phyloP scores from a whole-genome alignment of 2,329 filamentous ascomycete genomes.

The Grosmannia clavigera region DNA sequence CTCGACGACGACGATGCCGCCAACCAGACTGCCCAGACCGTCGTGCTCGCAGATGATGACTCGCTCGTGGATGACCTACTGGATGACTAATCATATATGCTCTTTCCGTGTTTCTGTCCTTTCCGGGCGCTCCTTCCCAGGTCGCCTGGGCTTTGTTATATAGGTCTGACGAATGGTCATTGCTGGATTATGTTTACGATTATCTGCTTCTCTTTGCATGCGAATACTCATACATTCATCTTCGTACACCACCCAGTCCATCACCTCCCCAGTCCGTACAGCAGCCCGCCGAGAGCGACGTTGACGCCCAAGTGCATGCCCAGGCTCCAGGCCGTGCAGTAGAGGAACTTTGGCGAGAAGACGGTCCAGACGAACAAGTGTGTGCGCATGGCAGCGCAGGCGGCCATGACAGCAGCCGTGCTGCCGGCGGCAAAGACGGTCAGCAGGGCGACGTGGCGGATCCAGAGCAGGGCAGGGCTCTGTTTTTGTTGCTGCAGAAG shows the following conservation, averaged over 20 bases:
- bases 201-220: neutral
- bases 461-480: constrained; percentile 3
- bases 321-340: constrained; percentile 77
- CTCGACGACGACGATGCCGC: constrained; percentile 23
- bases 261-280: constrained; percentile 38
- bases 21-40: constrained; percentile 21
- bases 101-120: neutral
- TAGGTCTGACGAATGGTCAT: neutral
- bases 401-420: constrained; percentile 68
- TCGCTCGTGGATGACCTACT: constrained; percentile 7
- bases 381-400: constrained; percentile 70
- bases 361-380: constrained; percentile 99
- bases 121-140: neutral
- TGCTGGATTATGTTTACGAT: neutral
- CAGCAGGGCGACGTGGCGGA: constrained; percentile 46
- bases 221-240: too few relatives aligned
- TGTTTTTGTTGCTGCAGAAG: constrained; percentile 8
- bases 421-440: constrained; percentile 59
- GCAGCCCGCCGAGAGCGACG: constrained; percentile 43
- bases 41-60: constrained; percentile 4
- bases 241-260: too few relatives aligned
- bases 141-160: neutral
- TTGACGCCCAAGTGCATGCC: constrained; percentile 71
- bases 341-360: constrained; percentile 93
- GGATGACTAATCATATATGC: constrained; percentile 2